phyloP scores from a whole-genome alignment of 2,329 filamentous ascomycete species.

The Aplosporella prunicola region DNA sequence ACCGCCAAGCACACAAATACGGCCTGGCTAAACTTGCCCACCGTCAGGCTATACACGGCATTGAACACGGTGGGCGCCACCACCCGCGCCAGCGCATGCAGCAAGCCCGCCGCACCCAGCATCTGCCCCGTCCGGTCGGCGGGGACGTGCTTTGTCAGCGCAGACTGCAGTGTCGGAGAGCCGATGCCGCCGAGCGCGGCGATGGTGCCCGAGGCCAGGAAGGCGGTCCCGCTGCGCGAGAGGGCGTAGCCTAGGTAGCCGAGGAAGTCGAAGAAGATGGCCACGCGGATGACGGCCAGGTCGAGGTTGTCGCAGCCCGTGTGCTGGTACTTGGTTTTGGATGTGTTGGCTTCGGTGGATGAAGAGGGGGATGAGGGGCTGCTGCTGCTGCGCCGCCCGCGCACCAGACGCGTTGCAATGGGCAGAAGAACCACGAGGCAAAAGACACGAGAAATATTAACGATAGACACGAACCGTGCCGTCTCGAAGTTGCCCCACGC shows the following conservation, averaged over 20 bases:
- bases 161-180: conserved; percentile 72
- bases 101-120: conserved; percentile 76
- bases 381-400: conserved; percentile 39
- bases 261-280: conserved; percentile 65
- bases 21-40: conserved; percentile 66
- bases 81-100: conserved; percentile 74
- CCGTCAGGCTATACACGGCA: conserved; percentile 73
- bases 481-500: conserved; percentile 74
- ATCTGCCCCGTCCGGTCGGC: conserved; percentile 72
- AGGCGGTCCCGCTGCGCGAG: conserved; percentile 51
- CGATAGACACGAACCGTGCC: conserved; percentile 69
- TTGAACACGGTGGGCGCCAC: conserved; percentile 77
- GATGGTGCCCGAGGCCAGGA: conserved; percentile 62
- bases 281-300: conserved; percentile 62
- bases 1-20: conserved; percentile 67
- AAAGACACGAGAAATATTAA: conserved; percentile 67
- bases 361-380: neutral
- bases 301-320: conserved; percentile 70
- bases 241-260: conserved; percentile 70
- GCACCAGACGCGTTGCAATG: conserved; percentile 64
- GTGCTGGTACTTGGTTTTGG: conserved; percentile 31
- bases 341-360: conserved; percentile 32
- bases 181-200: conserved; percentile 76
- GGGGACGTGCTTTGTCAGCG: conserved; percentile 85
- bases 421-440: conserved; percentile 69